A percentile compares a stretch with the other conserved stretches of the same genome.
Evolutionary conservation across 1,139 yeast species (phyloP).

Genomic region (Zygosaccharomyces pseudobailii): DNA sequence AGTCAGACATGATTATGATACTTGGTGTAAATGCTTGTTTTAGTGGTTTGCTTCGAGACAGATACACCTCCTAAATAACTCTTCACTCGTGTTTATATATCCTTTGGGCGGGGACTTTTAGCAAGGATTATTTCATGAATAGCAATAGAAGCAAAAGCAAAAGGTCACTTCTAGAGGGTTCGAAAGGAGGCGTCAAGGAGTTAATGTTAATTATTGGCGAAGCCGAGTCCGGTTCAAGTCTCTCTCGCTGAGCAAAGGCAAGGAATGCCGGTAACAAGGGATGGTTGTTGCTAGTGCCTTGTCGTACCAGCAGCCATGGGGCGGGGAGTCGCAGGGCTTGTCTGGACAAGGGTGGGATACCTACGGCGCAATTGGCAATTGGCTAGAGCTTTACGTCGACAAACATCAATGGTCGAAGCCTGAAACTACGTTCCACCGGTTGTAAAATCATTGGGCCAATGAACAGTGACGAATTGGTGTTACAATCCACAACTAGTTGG

Average conservation of each 20-base stretch:
- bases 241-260: background rate
- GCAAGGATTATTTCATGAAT: background rate
- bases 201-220: background rate
- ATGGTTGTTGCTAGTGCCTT: background rate
- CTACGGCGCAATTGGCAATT: background rate
- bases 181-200: background rate
- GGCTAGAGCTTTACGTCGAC: background rate
- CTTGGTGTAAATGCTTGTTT: slow-evolving; percentile 2
- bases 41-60: background rate
- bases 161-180: background rate
- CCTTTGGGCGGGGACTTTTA: background rate
- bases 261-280: background rate
- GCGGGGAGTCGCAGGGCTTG: background rate
- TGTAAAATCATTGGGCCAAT: background rate
- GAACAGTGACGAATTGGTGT: background rate
- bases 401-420: background rate
- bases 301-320: background rate
- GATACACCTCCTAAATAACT: background rate
- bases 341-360: background rate
- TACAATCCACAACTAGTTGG: background rate
- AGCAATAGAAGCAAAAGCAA: background rate
- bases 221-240: background rate
- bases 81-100: background rate
- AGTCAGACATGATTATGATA: slow-evolving; percentile 54
- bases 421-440: background rate